Conservation (phyloP, 371 early-diverging fungal genomes). For the Mucor velutinosus region DNA sequence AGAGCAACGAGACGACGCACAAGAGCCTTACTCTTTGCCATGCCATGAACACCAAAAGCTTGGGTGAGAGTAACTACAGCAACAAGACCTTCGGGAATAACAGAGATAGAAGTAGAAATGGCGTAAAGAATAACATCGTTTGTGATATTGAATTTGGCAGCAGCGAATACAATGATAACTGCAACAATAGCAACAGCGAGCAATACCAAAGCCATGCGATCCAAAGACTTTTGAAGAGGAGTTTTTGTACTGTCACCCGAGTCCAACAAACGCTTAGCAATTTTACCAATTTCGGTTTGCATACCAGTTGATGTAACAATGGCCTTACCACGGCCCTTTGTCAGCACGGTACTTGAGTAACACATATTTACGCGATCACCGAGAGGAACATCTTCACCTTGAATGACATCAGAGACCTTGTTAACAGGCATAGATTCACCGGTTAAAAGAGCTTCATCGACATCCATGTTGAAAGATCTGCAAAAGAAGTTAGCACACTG, state of each 20-base stretch:
- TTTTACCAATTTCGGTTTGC: constrained; percentile 92
- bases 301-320: constrained; percentile 86
- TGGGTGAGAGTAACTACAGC: constrained; percentile 91
- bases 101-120: constrained; percentile 87
- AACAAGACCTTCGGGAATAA: constrained; percentile 95
- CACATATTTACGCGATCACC: constrained; percentile 71
- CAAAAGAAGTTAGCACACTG: not conserved
- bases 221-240: constrained; percentile 68
- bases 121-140: constrained; percentile 73
- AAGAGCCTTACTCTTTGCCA: constrained; percentile 83
- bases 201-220: constrained; percentile 69
- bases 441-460: constrained; percentile 88
- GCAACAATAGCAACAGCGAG: constrained; percentile 53
- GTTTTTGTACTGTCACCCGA: constrained; percentile 65
- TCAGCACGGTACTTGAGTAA: constrained; percentile 60
- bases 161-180: constrained; percentile 62
- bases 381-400: constrained; percentile 39
- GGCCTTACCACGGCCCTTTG: constrained; percentile 60
- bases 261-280: constrained; percentile 83
- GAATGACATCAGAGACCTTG: constrained; percentile 26
- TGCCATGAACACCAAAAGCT: constrained; percentile 87
- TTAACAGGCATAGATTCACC: constrained; percentile 56
- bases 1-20: constrained; percentile 89
- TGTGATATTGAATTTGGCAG: constrained; percentile 61
- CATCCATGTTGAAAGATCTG: constrained; percentile 77